These are phyloP conservation scores for Moniliella sp. DNA, from an alignment of 1,284 basidiomycete genomes.

Conservation along the genomic window DNA sequence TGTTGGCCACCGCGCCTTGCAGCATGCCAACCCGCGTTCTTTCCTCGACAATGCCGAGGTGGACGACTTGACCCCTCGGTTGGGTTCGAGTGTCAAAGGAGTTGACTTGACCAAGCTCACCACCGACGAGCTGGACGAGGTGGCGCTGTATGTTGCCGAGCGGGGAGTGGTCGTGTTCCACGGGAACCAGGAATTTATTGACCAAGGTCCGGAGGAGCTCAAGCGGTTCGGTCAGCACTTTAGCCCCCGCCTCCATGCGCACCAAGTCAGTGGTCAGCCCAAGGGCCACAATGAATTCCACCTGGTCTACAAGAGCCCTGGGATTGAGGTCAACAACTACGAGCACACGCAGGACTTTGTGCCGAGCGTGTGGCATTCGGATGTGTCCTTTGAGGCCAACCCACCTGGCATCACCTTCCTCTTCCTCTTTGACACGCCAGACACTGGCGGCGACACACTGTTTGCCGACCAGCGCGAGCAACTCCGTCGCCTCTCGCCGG, in stretches of 20 bases:
- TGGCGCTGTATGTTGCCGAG: constrained; percentile 59
- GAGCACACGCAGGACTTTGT: constrained; percentile 42
- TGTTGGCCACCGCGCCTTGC: constrained; percentile 1
- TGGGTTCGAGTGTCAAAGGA: constrained; percentile 55
- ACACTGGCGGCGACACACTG: constrained; percentile 49
- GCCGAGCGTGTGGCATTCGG: constrained; percentile 35
- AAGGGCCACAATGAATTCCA: constrained; percentile 38
- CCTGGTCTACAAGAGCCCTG: constrained; percentile 35
- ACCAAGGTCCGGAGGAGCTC: constrained; percentile 49
- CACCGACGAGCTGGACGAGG: constrained; percentile 47
- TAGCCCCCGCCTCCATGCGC: constrained; percentile 37
- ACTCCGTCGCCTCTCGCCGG: constrained; percentile 48
- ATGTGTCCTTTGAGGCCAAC: constrained; percentile 57
- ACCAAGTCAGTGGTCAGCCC: neutral
- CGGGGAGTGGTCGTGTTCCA: constrained; percentile 55
- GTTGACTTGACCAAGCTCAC: constrained; percentile 49
- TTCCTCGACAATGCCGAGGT: constrained; percentile 41
- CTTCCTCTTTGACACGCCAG: neutral
- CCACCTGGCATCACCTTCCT: constrained; percentile 40
- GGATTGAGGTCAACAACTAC: constrained; percentile 3
- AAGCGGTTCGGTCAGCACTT: constrained; percentile 45
- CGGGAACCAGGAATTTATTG: constrained; percentile 55
- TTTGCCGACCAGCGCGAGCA: constrained; percentile 51
- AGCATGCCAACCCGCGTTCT: constrained; percentile 39
- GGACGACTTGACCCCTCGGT: constrained; percentile 47